Base-by-base conservation (phyloP, 2,329 filamentous ascomycete genomes). In the Blumeriella jaapii region DNA sequence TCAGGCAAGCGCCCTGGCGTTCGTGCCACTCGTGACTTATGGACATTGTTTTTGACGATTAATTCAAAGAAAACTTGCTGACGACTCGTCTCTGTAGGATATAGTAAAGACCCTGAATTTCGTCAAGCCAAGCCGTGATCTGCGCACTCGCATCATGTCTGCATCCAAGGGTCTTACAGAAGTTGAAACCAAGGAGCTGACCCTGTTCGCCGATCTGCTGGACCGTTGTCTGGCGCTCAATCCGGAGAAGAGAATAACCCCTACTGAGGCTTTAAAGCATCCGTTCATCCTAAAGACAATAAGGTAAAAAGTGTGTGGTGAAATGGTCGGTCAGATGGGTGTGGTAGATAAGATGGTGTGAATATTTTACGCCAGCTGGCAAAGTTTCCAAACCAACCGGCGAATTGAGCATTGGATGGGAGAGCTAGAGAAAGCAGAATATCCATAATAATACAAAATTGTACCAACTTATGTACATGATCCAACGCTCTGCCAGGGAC, bases 141-240 rank as follows among this genome's bases (percentile, higher is more conserved):
- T 98, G 31, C 83, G 85, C 52, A 79, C 81, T 2, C 73, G 87
- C 47, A 68, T 98, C 33, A 68, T 81, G 56, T 76, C 78, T 42
- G 82, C 78, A 14, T 78, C 78, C 5, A 74, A 73, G 37, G 80
- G 77, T 33, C 78, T 93, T 67, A 74, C 67, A 31, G 80, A 87
- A 42, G 64, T 65, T 7, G 84, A 91, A 57, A 64, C 71, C 24
- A 81, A 78, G 56, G 85, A 95, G 51, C 63, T 95, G 42, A 78
- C 80, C 40, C 68, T 80, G 34, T 94, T 98, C 59, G 69, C 85
- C 48, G 87, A 96, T 58, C 63, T 98, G 31, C 62, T 98, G 38
- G 87, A 94, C 54, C 79, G 82, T 36, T 96, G 87, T 55, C 66
- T 98, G 45, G 76, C 79, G 39, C 69, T 96, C 45, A 94, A 96